Conservation (phyloP, 768 basidiomycete species). For the Kwoniella botswanensis region DNA sequence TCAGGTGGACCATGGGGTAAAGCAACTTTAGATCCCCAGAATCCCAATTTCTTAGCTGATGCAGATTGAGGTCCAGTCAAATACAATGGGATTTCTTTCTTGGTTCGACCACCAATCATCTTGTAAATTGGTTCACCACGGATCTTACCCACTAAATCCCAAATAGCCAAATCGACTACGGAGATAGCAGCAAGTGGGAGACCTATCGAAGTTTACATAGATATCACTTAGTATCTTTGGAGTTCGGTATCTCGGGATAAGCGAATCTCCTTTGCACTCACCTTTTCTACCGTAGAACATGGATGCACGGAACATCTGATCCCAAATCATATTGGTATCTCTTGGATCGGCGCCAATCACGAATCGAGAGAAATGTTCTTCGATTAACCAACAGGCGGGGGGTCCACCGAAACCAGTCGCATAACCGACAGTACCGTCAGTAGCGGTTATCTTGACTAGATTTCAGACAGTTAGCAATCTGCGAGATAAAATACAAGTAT, state of each 20-base stretch:
- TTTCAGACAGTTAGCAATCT: not conserved
- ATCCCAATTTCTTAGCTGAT: constrained; percentile 58
- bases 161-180: constrained; percentile 60
- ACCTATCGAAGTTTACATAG: constrained; percentile 33
- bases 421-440: constrained; percentile 59
- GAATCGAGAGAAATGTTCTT: constrained; percentile 60
- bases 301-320: constrained; percentile 58
- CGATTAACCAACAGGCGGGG: constrained; percentile 59
- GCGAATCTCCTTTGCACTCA: constrained; percentile 21
- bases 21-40: constrained; percentile 60
- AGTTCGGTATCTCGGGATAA: not conserved
- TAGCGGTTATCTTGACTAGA: constrained; percentile 57
- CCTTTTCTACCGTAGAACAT: constrained; percentile 60
- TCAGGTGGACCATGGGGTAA: constrained; percentile 58
- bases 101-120: constrained; percentile 60
- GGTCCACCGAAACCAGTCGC: constrained; percentile 60
- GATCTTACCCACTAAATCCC: constrained; percentile 60
- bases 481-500: too few species aligned
- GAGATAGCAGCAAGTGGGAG: constrained; percentile 58
- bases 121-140: constrained; percentile 60
- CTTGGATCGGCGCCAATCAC: constrained; percentile 59
- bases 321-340: constrained; percentile 60
- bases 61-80: constrained; percentile 58
- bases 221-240: too few species aligned
- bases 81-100: constrained; percentile 59